Evolutionary conservation across 495 filamentous ascomycete genomes (phyloP).

Genomic region (Penicillium lagena): DNA sequence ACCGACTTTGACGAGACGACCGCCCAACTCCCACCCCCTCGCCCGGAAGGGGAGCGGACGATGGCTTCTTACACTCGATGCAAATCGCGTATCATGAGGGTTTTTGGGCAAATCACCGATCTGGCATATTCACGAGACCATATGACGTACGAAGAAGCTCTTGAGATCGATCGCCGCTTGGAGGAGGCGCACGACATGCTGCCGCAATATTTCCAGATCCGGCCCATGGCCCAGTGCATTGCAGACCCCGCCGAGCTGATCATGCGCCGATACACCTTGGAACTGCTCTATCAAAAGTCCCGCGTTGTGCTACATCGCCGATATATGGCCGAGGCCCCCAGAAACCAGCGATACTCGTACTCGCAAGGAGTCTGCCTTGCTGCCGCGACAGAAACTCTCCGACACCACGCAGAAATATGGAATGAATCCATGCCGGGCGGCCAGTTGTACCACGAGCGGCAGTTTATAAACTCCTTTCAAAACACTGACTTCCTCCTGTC

Average conservation of each 20-base stretch:
- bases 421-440: constrained; percentile 69
- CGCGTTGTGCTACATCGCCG: constrained; percentile 79
- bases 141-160: constrained; percentile 69
- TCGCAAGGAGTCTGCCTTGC: constrained; percentile 78
- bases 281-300: constrained; percentile 76
- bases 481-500: constrained; percentile 80
- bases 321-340: constrained; percentile 63
- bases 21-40: constrained; percentile 24
- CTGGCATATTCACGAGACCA: constrained; percentile 32
- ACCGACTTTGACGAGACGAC: constrained; percentile 35
- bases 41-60: constrained; percentile 32
- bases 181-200: constrained; percentile 60
- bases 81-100: constrained; percentile 34
- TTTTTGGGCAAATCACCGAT: constrained; percentile 42
- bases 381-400: constrained; percentile 68
- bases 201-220: constrained; percentile 63
- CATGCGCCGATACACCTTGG: constrained; percentile 74
- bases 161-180: constrained; percentile 67
- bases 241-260: constrained; percentile 71
- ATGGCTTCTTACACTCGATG: constrained; percentile 27
- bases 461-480: constrained; percentile 72
- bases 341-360: constrained; percentile 59
- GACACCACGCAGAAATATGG: constrained; percentile 69
- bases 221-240: constrained; percentile 63
- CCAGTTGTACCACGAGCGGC: constrained; percentile 63